Conservation (phyloP, 1,284 basidiomycete species). For the Irpex rosettiformis region DNA sequence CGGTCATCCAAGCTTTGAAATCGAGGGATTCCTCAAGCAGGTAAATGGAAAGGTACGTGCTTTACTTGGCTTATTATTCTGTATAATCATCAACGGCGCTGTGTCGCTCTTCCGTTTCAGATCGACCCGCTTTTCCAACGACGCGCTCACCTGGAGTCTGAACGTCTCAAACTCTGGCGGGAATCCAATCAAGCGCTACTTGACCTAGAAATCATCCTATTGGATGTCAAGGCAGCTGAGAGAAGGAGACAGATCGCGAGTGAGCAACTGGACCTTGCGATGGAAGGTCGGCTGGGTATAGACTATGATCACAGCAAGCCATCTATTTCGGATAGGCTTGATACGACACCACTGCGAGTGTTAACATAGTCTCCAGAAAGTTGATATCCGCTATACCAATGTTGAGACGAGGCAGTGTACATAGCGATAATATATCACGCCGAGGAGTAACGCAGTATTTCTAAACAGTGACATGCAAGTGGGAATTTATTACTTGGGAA, state of each 20-base stretch:
- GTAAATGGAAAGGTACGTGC: not conserved
- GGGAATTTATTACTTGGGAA: slow-evolving; percentile 42
- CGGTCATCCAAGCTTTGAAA: not conserved
- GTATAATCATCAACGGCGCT: not conserved
- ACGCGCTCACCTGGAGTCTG: slow-evolving; percentile 16
- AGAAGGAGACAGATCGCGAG: slow-evolving; percentile 52
- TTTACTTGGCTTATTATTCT: not conserved
- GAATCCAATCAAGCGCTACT: slow-evolving; percentile 48
- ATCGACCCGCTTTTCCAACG: not conserved
- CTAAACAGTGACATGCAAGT: not conserved
- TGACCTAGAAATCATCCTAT: slow-evolving; percentile 54
- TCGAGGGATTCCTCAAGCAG: not conserved
- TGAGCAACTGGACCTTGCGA: slow-evolving; percentile 57
- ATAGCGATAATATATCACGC: too few relatives aligned
- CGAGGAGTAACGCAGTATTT: not conserved
- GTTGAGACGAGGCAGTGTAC: too few relatives aligned
- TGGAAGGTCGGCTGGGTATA: slow-evolving; percentile 54
- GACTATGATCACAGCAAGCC: slow-evolving; percentile 29
- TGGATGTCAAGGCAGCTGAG: slow-evolving; percentile 58
- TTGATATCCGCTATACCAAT: too few relatives aligned
- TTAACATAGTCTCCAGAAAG: too few relatives aligned
- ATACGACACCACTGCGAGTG: not conserved
- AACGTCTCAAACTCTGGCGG: slow-evolving; percentile 40
- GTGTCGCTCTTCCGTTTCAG: not conserved
- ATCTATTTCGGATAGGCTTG: not conserved